A percentile compares a stretch with the other conserved stretches of the same genome.
Evolutionary conservation across 2,329 filamentous ascomycete species (phyloP).

Genomic region (Aspergillus clavatus): DNA sequence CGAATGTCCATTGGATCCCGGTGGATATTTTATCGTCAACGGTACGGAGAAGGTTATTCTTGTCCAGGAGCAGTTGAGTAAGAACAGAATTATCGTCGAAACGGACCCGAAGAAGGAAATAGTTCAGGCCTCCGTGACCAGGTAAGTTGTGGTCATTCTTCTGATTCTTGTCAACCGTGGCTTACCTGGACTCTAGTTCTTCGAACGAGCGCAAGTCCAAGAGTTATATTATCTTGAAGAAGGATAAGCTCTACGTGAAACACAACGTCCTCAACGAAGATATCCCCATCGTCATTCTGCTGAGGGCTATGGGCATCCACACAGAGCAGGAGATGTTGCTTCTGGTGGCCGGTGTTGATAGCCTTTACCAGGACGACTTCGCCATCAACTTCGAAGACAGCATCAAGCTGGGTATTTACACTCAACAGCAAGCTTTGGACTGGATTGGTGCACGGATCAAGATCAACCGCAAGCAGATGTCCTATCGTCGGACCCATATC

Average conservation of each 20-base stretch:
- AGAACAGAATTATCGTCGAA: slow-evolving; percentile 98
- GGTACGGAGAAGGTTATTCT: slow-evolving; percentile 98
- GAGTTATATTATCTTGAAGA: slow-evolving; percentile 91
- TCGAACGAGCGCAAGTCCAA: slow-evolving; percentile 98
- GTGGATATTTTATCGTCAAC: slow-evolving; percentile 95
- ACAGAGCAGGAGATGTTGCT: slow-evolving; percentile 94
- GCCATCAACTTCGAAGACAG: slow-evolving; percentile 92
- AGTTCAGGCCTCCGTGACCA: slow-evolving; percentile 89
- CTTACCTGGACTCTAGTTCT: slow-evolving; percentile 57
- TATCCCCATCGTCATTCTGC: slow-evolving; percentile 86
- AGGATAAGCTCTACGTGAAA: slow-evolving; percentile 80
- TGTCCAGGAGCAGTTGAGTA: slow-evolving; percentile 97
- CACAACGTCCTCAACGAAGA: slow-evolving; percentile 93
- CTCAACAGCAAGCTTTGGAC: slow-evolving; percentile 91
- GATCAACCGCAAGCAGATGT: slow-evolving; percentile 64
- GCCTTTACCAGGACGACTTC: slow-evolving; percentile 89
- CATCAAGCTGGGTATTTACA: slow-evolving; percentile 75
- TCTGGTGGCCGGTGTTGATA: slow-evolving; percentile 82
- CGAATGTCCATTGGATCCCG: slow-evolving; percentile 92
- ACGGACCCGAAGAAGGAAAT: slow-evolving; percentile 86
- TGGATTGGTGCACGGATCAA: slow-evolving; percentile 85
- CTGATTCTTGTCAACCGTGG: neutral
- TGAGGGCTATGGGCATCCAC: slow-evolving; percentile 90
- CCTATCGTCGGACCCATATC: slow-evolving; percentile 70
- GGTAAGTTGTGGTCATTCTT: slow-evolving; percentile 30